Conservation (phyloP, 805 yeast species). For the Lachancea waltii region DNA sequence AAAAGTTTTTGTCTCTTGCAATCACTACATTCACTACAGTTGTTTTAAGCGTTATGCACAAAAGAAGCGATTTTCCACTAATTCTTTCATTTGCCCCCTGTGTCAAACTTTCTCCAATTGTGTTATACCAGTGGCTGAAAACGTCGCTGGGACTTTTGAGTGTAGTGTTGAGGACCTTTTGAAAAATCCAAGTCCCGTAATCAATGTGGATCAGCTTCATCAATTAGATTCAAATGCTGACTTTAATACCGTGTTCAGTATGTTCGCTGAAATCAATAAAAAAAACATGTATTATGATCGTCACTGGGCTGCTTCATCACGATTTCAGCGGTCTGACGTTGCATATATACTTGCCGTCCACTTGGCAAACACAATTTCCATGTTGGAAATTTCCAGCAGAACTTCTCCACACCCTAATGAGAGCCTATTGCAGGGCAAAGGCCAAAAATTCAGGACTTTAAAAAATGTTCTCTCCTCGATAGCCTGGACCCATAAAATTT, state of each 20-base stretch:
- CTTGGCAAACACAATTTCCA: conserved; percentile 43
- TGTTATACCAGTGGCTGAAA: conserved; percentile 25
- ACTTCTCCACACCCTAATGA: conserved; percentile 34
- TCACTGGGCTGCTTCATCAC: conserved; percentile 10
- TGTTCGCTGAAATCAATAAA: conserved; percentile 9
- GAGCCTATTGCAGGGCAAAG: conserved; percentile 32
- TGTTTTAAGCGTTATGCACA: conserved; percentile 67
- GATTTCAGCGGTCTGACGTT: conserved; percentile 16
- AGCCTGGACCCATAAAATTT: conserved; percentile 15
- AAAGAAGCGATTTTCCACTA: conserved; percentile 50
- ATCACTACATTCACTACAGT: conserved; percentile 83
- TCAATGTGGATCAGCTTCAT: conserved; percentile 1
- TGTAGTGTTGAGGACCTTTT: not conserved
- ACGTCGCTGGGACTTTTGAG: conserved; percentile 8
- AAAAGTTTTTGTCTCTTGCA: conserved; percentile 68
- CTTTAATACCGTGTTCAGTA: conserved; percentile 5
- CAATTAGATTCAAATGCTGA: conserved; percentile 2
- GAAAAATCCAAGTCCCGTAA: not conserved
- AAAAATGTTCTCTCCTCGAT: conserved; percentile 27
- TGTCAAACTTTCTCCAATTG: conserved; percentile 64
- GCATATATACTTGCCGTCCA: conserved; percentile 19
- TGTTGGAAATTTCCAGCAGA: conserved; percentile 55
- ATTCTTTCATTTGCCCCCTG: conserved; percentile 84
- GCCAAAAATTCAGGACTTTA: conserved; percentile 36
- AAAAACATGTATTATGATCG: conserved; percentile 8